Base-by-base conservation (phyloP, 495 filamentous ascomycete species). In the Penicillium taxi region DNA sequence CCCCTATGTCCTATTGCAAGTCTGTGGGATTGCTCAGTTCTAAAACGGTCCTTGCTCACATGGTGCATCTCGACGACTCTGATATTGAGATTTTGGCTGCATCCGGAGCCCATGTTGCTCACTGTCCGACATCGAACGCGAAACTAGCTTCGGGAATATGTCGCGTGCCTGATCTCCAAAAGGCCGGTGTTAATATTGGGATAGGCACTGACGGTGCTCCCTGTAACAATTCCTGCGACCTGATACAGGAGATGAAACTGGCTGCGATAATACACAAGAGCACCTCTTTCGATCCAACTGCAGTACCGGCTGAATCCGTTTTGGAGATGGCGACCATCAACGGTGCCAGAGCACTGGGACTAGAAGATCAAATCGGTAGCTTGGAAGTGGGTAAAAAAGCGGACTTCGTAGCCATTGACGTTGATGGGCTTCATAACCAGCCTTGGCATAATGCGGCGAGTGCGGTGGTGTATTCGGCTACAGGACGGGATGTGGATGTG, bases 371-470 rank as follows among this genome's bases (percentile, higher is more conserved):
- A 2, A 59, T 70, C 36, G 72, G 72, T 3, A 73, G 70, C 46
- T 41, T 76, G 28, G 68, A 72, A 37, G 52, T 67, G 0, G 70
- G 70, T 4, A 76, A 76, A 56, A 72, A 73, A 43, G 72, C 72
- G 2, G 70, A 74, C 43, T 70, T 76, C 37, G 69, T 73, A 14
- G 61, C 62, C 9, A 48, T 72, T 33, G 64, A 72, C 47, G 52
- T 61, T 6, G 59, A 59, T 1, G 52, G 58, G 0, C 54, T 62
- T 2, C 47, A 54, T 17, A 42, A 35, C 32, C 55, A 59, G 47
- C 61, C 59, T 6, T 63, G 57, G 52, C 52, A 58, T 25, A 65
- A 60, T 29, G 52, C 68, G 0, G 64, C 65, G 8, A 70, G 63
- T 31, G 66, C 63, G 0, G 56, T 73, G 4, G 68, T 73, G 0